These are phyloP conservation scores for Tothia fuscella DNA, from an alignment of 2,329 filamentous ascomycete genomes.

Conservation along the genomic window DNA sequence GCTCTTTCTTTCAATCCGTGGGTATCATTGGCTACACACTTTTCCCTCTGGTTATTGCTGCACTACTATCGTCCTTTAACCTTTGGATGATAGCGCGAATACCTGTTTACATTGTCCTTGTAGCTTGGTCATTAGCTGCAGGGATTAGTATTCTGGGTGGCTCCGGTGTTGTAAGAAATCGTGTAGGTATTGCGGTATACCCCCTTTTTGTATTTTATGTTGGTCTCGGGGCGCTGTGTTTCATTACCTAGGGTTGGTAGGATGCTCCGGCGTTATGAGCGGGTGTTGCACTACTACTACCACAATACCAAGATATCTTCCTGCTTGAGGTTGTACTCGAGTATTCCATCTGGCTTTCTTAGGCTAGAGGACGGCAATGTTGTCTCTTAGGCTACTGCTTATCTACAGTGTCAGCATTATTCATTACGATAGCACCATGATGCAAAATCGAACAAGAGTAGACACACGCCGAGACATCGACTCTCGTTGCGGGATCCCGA, in stretches of 20 bases:
- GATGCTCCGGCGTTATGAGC: slow-evolving; percentile 2
- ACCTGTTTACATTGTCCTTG: slow-evolving; percentile 78
- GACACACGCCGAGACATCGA: too few species aligned
- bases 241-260: slow-evolving; percentile 61
- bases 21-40: slow-evolving; percentile 98
- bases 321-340: too few species aligned
- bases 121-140: slow-evolving; percentile 87
- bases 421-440: too few species aligned
- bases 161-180: slow-evolving; percentile 88
- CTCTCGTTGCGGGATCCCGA: too few species aligned
- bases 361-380: too few species aligned
- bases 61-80: slow-evolving; percentile 71
- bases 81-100: slow-evolving; percentile 73
- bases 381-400: too few species aligned
- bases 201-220: slow-evolving; percentile 93
- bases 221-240: slow-evolving; percentile 85
- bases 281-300: too few species aligned
- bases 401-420: too few species aligned
- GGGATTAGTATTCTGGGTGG: slow-evolving; percentile 93
- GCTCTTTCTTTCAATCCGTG: slow-evolving; percentile 93
- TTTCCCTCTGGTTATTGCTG: slow-evolving; percentile 89
- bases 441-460: too few species aligned
- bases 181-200: slow-evolving; percentile 87
- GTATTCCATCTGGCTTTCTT: too few species aligned
- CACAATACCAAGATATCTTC: too few species aligned